These are phyloP conservation scores for Eucalyptus melliodora DNA, from an alignment of 345 rosid genomes.

Conservation along the genomic window DNA sequence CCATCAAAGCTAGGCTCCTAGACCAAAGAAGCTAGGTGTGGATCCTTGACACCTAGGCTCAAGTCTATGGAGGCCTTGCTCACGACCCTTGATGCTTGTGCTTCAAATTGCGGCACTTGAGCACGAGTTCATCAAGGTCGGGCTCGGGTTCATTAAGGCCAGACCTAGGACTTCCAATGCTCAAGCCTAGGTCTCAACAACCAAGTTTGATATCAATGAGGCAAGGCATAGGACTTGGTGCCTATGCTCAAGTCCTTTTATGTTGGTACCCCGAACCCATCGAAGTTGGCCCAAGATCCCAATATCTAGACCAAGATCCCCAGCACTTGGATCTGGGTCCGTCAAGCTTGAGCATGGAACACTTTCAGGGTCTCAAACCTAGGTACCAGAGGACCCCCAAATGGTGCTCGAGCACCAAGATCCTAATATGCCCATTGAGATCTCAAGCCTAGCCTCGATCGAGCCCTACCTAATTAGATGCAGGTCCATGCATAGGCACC, in stretches of 20 bases:
- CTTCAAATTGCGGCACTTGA: not conserved
- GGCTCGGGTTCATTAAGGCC: not conserved
- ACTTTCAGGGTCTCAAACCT: not conserved
- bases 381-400: fast-evolving
- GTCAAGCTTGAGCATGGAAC: not conserved
- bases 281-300: not conserved
- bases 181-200: not conserved
- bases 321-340: fast-evolving
- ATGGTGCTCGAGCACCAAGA: not conserved
- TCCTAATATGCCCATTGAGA: not conserved
- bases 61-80: not conserved
- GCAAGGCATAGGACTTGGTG: too few relatives aligned
- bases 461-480: not conserved
- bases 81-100: not conserved
- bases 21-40: not conserved
- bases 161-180: not conserved
- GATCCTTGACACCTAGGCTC: not conserved
- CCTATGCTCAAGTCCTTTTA: not conserved
- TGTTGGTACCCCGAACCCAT: not conserved
- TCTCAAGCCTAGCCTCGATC: not conserved
- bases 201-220: not conserved
- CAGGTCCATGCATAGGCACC: not conserved
- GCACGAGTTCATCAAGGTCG: not conserved
- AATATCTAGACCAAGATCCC: not conserved
- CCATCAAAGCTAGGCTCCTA: not conserved